Conservation (phyloP, 2,329 filamentous ascomycete genomes). For the Colletotrichum noveboracense region DNA sequence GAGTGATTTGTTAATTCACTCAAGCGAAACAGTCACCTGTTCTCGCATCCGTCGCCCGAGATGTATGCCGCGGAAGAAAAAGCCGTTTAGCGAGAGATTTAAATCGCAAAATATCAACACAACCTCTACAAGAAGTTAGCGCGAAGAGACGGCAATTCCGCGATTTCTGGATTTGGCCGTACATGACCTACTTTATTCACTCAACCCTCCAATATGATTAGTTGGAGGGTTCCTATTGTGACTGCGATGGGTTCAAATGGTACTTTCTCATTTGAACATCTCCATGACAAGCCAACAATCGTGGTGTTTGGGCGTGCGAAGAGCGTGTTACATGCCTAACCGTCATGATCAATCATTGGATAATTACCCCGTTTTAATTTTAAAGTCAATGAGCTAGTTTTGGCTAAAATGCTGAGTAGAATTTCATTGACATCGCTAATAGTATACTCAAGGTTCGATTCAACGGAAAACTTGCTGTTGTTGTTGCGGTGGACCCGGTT, state of each 20-base stretch:
- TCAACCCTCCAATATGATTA: neutral
- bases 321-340: neutral
- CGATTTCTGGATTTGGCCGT: neutral
- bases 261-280: neutral
- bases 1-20: neutral
- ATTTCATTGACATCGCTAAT: neutral
- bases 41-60: neutral
- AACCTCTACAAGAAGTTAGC: neutral
- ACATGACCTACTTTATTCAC: neutral
- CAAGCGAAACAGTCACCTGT: neutral
- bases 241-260: neutral
- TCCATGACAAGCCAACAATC: neutral
- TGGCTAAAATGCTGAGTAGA: accelerated
- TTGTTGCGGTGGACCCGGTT: neutral
- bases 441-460: neutral
- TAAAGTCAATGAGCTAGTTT: neutral
- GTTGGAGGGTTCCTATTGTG: neutral
- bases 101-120: neutral
- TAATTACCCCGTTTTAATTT: neutral
- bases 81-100: neutral
- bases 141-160: neutral
- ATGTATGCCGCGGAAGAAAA: neutral
- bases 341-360: neutral
- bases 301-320: neutral
- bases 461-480: neutral